A percentile compares a stretch with the other conserved stretches of the same genome.
Conservation (phyloP, 1,139 yeast species). For the Torulaspora pretoriensis region DNA sequence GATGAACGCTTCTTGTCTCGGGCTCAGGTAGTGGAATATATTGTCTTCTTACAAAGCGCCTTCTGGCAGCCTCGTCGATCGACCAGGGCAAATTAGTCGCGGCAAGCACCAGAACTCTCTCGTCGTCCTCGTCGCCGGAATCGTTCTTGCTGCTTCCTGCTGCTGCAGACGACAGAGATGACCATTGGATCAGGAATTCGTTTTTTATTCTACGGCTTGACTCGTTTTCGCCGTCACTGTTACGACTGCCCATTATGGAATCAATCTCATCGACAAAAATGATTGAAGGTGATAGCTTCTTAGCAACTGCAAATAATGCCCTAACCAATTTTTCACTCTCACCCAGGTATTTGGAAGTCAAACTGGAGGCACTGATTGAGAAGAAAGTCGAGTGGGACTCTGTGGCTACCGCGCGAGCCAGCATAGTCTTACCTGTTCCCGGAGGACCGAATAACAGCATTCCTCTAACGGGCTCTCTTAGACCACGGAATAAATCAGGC, state of each 20-base stretch:
- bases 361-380: conserved; percentile 84
- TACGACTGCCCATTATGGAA: conserved; percentile 77
- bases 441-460: conserved; percentile 97
- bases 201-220: conserved; percentile 88
- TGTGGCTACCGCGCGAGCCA: conserved; percentile 96
- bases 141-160: conserved; percentile 49
- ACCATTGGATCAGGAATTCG: conserved; percentile 95
- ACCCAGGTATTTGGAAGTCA: conserved; percentile 88
- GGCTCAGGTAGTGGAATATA: conserved; percentile 92
- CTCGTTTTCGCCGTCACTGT: conserved; percentile 76
- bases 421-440: conserved; percentile 97
- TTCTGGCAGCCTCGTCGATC: conserved; percentile 95
- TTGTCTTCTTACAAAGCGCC: conserved; percentile 89
- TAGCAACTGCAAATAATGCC: conserved; percentile 82
- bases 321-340: conserved; percentile 92
- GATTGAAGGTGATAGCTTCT: conserved; percentile 84
- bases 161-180: conserved; percentile 88
- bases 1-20: conserved; percentile 73
- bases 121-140: conserved; percentile 50
- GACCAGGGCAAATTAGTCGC: conserved; percentile 98
- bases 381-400: conserved; percentile 94
- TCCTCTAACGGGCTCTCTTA: conserved; percentile 94
- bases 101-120: conserved; percentile 83
- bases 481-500: conserved; percentile 87
- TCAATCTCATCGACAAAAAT: conserved; percentile 97